Evolutionary conservation across 768 basidiomycete species (phyloP).

Genomic region (Tephrocybe sp.): DNA sequence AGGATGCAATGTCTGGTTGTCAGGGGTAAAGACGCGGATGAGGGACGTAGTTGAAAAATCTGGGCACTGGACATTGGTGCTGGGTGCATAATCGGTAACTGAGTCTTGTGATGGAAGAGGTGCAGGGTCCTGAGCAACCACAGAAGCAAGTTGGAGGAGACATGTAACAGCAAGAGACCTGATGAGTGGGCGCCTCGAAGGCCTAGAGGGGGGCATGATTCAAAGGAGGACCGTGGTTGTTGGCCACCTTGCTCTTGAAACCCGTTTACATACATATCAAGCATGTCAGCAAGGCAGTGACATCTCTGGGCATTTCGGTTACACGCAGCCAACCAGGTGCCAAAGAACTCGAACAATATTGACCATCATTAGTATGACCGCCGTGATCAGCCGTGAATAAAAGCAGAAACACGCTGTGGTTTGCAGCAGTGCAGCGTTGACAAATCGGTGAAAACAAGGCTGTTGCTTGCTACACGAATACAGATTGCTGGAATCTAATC

Average conservation of each 20-base stretch:
- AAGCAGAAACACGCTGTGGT: background rate
- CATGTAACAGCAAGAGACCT: slow-evolving; percentile 10
- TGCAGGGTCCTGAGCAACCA: slow-evolving; percentile 14
- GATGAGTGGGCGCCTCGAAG: slow-evolving; percentile 1
- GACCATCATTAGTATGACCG: background rate
- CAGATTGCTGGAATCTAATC: background rate
- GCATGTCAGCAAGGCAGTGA: slow-evolving; percentile 11
- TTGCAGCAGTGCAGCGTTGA: background rate
- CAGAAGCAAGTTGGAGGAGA: slow-evolving; percentile 8
- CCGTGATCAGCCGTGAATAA: background rate
- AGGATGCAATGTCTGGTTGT: slow-evolving; percentile 51
- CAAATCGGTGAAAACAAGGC: background rate
- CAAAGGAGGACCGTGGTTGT: background rate
- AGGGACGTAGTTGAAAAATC: slow-evolving; percentile 45
- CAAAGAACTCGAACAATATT: background rate
- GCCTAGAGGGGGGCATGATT: slow-evolving; percentile 3
- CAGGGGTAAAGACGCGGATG: slow-evolving; percentile 49
- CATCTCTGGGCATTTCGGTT: slow-evolving; percentile 8
- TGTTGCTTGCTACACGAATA: background rate
- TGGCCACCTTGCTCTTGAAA: background rate
- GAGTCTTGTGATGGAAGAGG: slow-evolving; percentile 24
- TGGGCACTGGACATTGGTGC: slow-evolving; percentile 48
- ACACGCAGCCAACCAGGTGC: background rate
- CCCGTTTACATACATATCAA: background rate
- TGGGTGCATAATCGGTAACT: slow-evolving; percentile 54